Evolutionary conservation across 306 rosid species (phyloP).

Genomic region (Hippophae gyantsensis): DNA sequence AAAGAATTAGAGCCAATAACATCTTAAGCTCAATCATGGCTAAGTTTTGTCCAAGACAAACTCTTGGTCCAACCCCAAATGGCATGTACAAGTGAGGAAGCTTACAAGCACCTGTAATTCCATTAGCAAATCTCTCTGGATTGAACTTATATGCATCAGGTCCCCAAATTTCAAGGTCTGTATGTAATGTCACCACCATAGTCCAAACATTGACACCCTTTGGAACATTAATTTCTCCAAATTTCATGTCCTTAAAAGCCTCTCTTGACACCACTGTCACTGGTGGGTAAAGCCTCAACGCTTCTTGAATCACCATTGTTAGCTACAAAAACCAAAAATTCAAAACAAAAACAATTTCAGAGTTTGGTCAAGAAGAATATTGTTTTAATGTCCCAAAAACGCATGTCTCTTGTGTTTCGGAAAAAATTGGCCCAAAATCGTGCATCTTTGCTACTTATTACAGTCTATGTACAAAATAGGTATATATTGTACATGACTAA

Average conservation of each 20-base stretch:
- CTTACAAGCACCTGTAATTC: constrained; percentile 45
- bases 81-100: constrained; percentile 42
- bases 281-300: constrained; percentile 48
- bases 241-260: constrained; percentile 27
- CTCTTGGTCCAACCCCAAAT: constrained; percentile 46
- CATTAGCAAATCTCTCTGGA: constrained; percentile 48
- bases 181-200: constrained; percentile 37
- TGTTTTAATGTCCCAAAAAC: no score
- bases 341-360: no score
- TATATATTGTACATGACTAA: no score
- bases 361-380: no score
- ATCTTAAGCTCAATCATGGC: constrained; percentile 52
- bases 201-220: constrained; percentile 45
- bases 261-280: constrained; percentile 19
- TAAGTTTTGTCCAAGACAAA: constrained; percentile 46
- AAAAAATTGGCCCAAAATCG: no score
- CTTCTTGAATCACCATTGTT: constrained; percentile 60
- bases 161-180: constrained; percentile 43
- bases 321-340: constrained; percentile 21
- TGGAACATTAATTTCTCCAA: constrained; percentile 38
- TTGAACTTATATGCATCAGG: constrained; percentile 45
- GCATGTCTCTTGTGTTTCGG: no score
- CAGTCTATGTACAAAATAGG: no score
- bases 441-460: no score
- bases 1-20: constrained; percentile 20